Base-by-base conservation (phyloP, 176 grass and related monocot species). In the Carex parvula region DNA sequence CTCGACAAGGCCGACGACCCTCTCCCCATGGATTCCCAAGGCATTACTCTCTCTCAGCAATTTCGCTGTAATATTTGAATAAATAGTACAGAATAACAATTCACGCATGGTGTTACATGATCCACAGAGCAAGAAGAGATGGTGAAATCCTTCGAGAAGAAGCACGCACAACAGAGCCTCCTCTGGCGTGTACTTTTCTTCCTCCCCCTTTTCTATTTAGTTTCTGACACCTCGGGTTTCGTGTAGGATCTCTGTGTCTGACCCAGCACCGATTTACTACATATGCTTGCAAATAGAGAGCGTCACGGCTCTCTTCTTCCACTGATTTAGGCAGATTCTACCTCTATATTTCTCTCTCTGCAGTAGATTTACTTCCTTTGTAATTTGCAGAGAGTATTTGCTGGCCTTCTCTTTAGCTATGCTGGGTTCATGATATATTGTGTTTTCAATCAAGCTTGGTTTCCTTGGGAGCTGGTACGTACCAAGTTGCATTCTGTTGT, bases 111-210 rank as follows among this genome's bases (percentile, higher is more conserved):
- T 60, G 7, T 62, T 24, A 50, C 63, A 63, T 73, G 37, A 65
- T 71, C 22, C 20, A 50, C 91, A 98, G 95, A 98, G 57, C 95
- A 98, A 84, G 95, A 98, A 87, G 91, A 98, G 68, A 89, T 98
- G 86, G 84, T 98, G 42, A 85, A 86, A 75, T 91, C 59, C 20
- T 90, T 94, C 72, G 95, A 94, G 82, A 90, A 85, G 86, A 94
- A 93, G 74, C 90, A 97, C 35, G 90, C 79, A 35, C 89, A 87
- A 39, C 86, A 90, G 72, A 91, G 79, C 88, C 89, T 80, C 78
- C 77, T 88, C 5, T 98, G 95, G 92, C 92, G 90, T 89, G 95
- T 97, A 83, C 22, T 70, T 46, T 82, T 60, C 24, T 69, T 75
- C 33, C 67, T 44, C 64, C 78, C 14, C 30, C n/a, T 62, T 48